phyloP scores from a whole-genome alignment of 768 basidiomycete species.

The Pulveroboletus ravenelii region DNA sequence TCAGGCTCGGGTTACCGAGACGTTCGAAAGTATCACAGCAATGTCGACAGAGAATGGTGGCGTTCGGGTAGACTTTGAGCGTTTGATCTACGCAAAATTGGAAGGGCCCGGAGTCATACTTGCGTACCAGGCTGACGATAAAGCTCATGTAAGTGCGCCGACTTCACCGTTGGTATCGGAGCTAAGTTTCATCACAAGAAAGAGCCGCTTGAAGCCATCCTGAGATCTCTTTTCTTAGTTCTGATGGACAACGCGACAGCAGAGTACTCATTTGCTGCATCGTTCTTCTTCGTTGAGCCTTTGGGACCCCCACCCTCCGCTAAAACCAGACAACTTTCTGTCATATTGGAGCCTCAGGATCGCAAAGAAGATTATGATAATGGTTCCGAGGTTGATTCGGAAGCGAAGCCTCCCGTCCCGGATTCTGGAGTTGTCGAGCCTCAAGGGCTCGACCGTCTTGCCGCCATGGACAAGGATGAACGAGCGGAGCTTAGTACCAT shows the following conservation, averaged over 20 bases:
- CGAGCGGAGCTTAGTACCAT: conserved; percentile 54
- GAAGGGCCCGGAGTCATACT: conserved; percentile 79
- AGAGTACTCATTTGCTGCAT: conserved; percentile 82
- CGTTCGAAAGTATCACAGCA: conserved; percentile 56
- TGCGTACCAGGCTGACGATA: conserved; percentile 88
- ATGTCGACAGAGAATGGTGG: conserved; percentile 40
- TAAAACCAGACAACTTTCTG: conserved; percentile 30
- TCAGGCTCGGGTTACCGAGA: conserved; percentile 68
- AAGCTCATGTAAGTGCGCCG: conserved; percentile 63
- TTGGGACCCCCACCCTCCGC: conserved; percentile 26
- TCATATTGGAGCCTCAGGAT: conserved; percentile 40
- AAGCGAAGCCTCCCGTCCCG: conserved; percentile 37
- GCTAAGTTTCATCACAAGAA: conserved; percentile 43
- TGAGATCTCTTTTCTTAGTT: conserved; percentile 82
- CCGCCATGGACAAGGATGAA: conserved; percentile 51
- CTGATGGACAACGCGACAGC: conserved; percentile 93
- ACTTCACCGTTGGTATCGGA: conserved; percentile 5
- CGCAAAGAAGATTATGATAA: conserved; percentile 35
- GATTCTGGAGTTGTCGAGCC: conserved; percentile 25
- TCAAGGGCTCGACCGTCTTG: conserved; percentile 23
- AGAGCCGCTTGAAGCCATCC: conserved; percentile 77
- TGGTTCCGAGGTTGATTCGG: conserved; percentile 47
- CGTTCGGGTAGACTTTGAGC: conserved; percentile 42
- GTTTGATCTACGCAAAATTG: conserved; percentile 64
- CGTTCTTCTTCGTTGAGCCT: conserved; percentile 63